Conservation (phyloP, 2,329 filamentous ascomycete genomes). For the Penicillium rolfsii region DNA sequence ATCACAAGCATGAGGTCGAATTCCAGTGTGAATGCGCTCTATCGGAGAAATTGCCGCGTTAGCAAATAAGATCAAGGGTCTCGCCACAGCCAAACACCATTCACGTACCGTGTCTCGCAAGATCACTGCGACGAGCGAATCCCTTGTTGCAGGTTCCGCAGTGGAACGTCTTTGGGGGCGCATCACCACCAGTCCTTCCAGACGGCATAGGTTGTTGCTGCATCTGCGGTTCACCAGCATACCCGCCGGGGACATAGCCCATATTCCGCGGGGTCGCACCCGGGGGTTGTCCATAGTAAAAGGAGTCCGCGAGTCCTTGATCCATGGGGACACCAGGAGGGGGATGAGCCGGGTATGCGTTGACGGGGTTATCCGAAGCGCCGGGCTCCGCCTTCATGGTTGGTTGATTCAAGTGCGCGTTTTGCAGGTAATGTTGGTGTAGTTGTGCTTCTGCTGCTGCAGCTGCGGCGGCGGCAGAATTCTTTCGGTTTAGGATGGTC, state of each 20-base stretch:
- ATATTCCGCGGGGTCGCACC: slow-evolving; percentile 60
- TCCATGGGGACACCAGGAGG: slow-evolving; percentile 56
- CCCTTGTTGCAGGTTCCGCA: slow-evolving; percentile 89
- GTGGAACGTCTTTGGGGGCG: slow-evolving; percentile 74
- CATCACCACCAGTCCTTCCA: slow-evolving; percentile 50
- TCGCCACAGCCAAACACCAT: background rate
- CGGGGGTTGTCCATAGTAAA: slow-evolving; percentile 30
- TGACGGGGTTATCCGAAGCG: slow-evolving; percentile 59
- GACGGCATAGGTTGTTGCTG: slow-evolving; percentile 48
- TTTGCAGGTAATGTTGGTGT: slow-evolving; percentile 52
- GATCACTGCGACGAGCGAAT: slow-evolving; percentile 90
- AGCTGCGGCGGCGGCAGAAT: slow-evolving; percentile 48
- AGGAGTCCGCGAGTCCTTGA: slow-evolving; percentile 28
- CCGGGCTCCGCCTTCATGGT: slow-evolving; percentile 64
- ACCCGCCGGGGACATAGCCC: slow-evolving; percentile 55
- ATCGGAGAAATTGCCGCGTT: slow-evolving; percentile 3
- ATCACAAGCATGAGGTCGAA: slow-evolving; percentile 90
- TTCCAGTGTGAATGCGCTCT: slow-evolving; percentile 95
- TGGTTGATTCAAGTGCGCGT: slow-evolving; percentile 45
- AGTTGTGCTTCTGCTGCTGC: slow-evolving; percentile 48
- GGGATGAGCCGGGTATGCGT: slow-evolving; percentile 61
- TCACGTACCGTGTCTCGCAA: slow-evolving; percentile 84
- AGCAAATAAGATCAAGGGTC: background rate
- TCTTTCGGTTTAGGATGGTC: slow-evolving; percentile 56
- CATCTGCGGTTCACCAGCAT: slow-evolving; percentile 51